Evolutionary conservation across 2,329 filamentous ascomycete genomes (phyloP), one percentile per base, ranked within the genome.

Genomic region (Alternaria burnsii): DNA sequence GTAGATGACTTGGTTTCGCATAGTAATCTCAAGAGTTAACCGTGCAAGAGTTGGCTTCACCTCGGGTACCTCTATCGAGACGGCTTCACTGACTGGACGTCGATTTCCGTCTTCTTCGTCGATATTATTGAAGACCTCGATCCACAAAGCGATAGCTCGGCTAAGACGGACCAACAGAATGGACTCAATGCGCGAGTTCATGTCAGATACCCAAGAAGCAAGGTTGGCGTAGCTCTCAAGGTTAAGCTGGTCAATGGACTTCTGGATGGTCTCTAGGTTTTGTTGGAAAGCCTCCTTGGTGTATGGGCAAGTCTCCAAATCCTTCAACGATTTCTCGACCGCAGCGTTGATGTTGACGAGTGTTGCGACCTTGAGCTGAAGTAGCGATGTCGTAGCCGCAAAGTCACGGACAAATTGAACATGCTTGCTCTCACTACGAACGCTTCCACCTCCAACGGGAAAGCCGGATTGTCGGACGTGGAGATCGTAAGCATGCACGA

Each of bases 1-100:
- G 74, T 97, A 97, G 68, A 99, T 97, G 67, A 97, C 91, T 78
- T 99, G 95, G 71, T 98, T 98, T 32, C 92, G 91, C 93, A 99
- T 99, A 6, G 93, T 95, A 55, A 99, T 90, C 76, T 99, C 95
- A 69, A 97, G 92, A 16, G 95, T 85, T 24, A 97, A 86, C 30
- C 86, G 87, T 71, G 87, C 89, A 80, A 97, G 88, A 4, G 84
- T 84, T 0, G 92, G 92, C 40, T 71, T 77, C 41, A 74, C 70
- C 42, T 79, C 75, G 7, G 62, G 58, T 18, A 60, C 52, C 81
- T 86, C 75, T 46, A 86, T 84, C 41, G 86, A 78, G 20, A 79
- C 74, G 14, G 65, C 67, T 46, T 75, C 68, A 55, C 70, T 75
- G 12, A 63, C 46, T 14, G 67, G 71, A 22, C 75, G 68, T 24